Evolutionary conservation across 2,329 filamentous ascomycete genomes (phyloP).

Genomic region (Acrocalymma vagum): DNA sequence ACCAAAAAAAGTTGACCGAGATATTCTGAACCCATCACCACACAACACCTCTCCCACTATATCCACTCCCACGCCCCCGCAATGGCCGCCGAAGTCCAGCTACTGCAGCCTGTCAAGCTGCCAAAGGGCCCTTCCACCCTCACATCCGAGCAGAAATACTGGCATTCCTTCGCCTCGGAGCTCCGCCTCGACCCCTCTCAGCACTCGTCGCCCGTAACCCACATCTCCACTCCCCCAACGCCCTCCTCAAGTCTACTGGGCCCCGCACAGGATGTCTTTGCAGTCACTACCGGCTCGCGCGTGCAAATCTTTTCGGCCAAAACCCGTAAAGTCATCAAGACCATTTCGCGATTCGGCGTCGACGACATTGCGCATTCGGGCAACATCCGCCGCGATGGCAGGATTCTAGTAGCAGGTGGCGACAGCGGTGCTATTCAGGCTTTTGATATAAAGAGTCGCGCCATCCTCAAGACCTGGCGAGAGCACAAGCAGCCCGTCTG

Average conservation of each 20-base stretch:
- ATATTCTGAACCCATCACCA: constrained; percentile 3
- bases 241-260: constrained; percentile 46
- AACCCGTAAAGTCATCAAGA: constrained; percentile 91
- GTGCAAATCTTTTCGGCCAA: constrained; percentile 94
- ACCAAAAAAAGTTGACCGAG: constrained; percentile 31
- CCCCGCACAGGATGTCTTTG: constrained; percentile 73
- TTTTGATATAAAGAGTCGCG: constrained; percentile 88
- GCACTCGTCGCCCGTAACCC: constrained; percentile 86
- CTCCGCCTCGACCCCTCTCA: constrained; percentile 85
- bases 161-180: constrained; percentile 93
- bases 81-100: constrained; percentile 89
- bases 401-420: constrained; percentile 89
- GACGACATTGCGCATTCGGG: constrained; percentile 90
- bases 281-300: constrained; percentile 91
- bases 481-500: constrained; percentile 95
- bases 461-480: constrained; percentile 94
- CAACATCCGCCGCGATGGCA: constrained; percentile 86
- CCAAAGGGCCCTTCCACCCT: constrained; percentile 82
- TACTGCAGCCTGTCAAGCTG: constrained; percentile 82
- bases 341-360: constrained; percentile 81
- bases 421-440: constrained; percentile 93
- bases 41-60: constrained; percentile 8
- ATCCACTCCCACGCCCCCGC: constrained; percentile 25
- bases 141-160: constrained; percentile 94
- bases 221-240: constrained; percentile 77